Base-by-base conservation (phyloP, 306 rosid genomes). In the Datisca glomerata region DNA sequence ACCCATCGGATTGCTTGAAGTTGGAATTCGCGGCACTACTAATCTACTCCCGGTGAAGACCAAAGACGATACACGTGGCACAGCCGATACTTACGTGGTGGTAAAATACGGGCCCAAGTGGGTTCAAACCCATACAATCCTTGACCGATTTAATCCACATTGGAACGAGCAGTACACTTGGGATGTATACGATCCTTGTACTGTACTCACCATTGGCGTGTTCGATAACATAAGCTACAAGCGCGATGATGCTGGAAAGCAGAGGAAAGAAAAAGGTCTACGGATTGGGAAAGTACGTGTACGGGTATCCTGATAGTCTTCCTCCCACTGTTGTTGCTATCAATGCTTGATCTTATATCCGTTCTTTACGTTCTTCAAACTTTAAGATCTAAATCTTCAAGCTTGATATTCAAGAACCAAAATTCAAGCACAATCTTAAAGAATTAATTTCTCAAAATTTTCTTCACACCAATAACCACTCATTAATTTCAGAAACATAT, bases 161-260 rank as follows among this genome's bases (percentile, higher is more conserved):
- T 83, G 95, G 97, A 89, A 89, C 38, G 93, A 83, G 56, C 97
- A 89, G 23, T 83, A 89, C 65, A 70, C 86, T 0, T 89, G 97
- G 93, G 85, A 83, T 7, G 91, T 89, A 0, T 77, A 72, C 21
- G 95, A 83, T 14, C 93, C 86, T 4, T 89, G 93, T 52, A 83
- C 93, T 2, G 93, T 77, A 0, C 74, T 89, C 38, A 74, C 95
- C 0, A 60, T 83, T 0, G 93, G 91, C 1, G 83, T 89, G 0
- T 89, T 89, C 4, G 83, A 89, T 6, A 89, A 80, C 19, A 79
- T 76, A 17, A 71, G 94, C 52, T 65, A 76, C 78, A 75, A 31
- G 58, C 42, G 10, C 2, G 64, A 70, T 4, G 78, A 69, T 49
- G 61, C 64, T 1, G 85, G 80, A 17, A 75, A 75, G 29, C 57